Conservation (phyloP, 331 rosid genomes). For the Pyracantha coccinea region DNA sequence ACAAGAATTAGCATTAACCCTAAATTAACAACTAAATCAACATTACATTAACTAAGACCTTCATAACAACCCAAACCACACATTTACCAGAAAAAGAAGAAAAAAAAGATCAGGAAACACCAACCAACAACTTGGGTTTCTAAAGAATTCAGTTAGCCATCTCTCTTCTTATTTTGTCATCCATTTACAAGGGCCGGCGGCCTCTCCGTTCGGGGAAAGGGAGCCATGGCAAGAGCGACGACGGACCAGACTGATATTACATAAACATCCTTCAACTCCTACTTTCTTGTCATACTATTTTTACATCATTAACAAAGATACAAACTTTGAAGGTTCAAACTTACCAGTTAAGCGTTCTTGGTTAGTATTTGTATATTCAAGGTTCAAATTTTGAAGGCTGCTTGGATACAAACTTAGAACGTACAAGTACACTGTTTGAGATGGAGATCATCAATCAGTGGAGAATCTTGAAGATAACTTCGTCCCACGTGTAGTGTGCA, state of each 20-base stretch:
- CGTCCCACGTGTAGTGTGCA: neutral
- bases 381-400: neutral
- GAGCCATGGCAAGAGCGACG: slow-evolving; percentile 14
- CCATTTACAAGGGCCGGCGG: slow-evolving; percentile 30
- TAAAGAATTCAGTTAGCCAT: slow-evolving; percentile 31
- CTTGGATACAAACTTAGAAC: neutral
- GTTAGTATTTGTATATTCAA: neutral
- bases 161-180: slow-evolving; percentile 40
- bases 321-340: too few species aligned
- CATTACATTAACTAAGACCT: too few species aligned
- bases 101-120: neutral
- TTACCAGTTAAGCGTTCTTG: neutral
- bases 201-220: slow-evolving; percentile 24
- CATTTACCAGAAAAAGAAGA: neutral
- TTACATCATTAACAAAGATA: slow-evolving; percentile 34
- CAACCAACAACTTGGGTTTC: neutral
- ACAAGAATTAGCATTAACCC: neutral
- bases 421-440: too few species aligned
- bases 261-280: slow-evolving; percentile 13
- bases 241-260: slow-evolving; percentile 14
- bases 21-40: too few species aligned
- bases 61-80: neutral
- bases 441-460: neutral
- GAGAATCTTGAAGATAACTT: neutral
- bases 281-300: slow-evolving; percentile 20